Evolutionary conservation across 306 rosid genomes (phyloP).

Genomic region (Lathyrus aphaca): DNA sequence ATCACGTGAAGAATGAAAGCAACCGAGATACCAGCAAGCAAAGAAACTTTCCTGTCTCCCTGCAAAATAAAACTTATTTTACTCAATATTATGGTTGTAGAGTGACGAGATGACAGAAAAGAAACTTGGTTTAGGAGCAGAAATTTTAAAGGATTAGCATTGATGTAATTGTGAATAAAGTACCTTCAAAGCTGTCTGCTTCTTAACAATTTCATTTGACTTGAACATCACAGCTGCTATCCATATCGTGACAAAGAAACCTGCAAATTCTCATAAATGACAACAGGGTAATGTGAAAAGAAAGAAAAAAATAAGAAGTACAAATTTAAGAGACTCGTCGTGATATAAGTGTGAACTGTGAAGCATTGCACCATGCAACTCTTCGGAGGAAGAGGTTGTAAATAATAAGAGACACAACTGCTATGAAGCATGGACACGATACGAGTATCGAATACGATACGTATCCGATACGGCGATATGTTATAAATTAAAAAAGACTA

Average conservation of each 20-base stretch:
- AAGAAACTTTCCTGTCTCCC: constrained; percentile 84
- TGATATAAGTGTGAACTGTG: constrained; percentile 25
- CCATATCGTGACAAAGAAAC: constrained; percentile 87
- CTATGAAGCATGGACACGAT: too few species aligned
- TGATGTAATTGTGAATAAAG: constrained; percentile 12
- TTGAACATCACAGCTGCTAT: constrained; percentile 90
- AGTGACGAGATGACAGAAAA: constrained; percentile 2
- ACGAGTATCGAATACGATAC: too few species aligned
- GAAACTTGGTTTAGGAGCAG: constrained; percentile 15
- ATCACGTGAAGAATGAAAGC: constrained; percentile 73
- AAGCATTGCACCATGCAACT: too few species aligned
- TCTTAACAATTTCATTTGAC: constrained; percentile 84
- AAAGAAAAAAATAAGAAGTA: constrained; percentile 10
- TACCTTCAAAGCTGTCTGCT: constrained; percentile 96
- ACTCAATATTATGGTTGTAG: not conserved
- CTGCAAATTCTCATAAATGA: constrained; percentile 56
- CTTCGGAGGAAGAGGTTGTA: not conserved
- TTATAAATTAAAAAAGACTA: too few species aligned
- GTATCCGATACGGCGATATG: too few species aligned
- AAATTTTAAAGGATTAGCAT: constrained; percentile 31
- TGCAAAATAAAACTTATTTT: constrained; percentile 46
- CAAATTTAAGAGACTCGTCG: constrained; percentile 18
- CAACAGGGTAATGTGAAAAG: constrained; percentile 4
- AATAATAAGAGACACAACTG: constrained; percentile 15
- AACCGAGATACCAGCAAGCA: constrained; percentile 59